These are phyloP conservation scores for carrot (Daucus carota) DNA, from an alignment of 129 eudicot genomes.

Conservation along the genomic window DH1_v3.0 NC_030382.2:52319501-52320000, in stretches of 20 bases:
- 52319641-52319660: background rate
- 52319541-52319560: background rate
- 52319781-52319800: slow-evolving; percentile 24
- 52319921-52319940: background rate
- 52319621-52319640: background rate
- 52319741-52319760: slow-evolving; percentile 65
- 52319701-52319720: slow-evolving; percentile 42
- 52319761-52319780: slow-evolving; percentile 54
- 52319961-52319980: background rate
- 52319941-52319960: background rate
- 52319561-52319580: background rate
- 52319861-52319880: background rate
- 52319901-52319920: background rate
- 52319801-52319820: background rate
- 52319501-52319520: slow-evolving; percentile 38
- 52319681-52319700: slow-evolving; percentile 75
- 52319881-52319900: background rate
- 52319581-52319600: background rate
- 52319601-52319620: background rate
- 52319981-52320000: background rate
- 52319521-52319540: slow-evolving; percentile 24
- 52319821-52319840: background rate
- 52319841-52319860: background rate
- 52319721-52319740: slow-evolving; percentile 67
- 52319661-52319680: slow-evolving; percentile 64